A percentile compares a stretch with the other conserved stretches of the same genome.
Conservation (phyloP, 2,329 filamentous ascomycete genomes). For the Exophiala spinifera region DNA sequence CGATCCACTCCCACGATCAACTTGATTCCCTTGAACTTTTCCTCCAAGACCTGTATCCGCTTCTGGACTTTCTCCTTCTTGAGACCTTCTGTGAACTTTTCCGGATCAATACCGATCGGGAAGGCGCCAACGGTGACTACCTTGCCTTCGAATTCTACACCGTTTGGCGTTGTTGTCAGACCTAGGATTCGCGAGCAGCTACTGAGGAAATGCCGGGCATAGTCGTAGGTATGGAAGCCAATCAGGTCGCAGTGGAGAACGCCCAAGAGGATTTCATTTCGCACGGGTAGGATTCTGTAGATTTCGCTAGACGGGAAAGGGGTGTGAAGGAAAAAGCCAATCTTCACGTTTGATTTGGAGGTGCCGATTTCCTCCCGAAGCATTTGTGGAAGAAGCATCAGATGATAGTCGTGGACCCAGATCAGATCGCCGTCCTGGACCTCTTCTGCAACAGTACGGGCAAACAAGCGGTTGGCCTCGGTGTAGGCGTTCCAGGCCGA, state of each 20-base stretch:
- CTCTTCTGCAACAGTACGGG: conserved; percentile 79
- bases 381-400: conserved; percentile 96
- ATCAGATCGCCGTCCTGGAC: conserved; percentile 91
- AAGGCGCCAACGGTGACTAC: conserved; percentile 92
- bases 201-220: conserved; percentile 95
- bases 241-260: conserved; percentile 92
- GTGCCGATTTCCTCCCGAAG: conserved; percentile 82
- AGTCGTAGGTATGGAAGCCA: conserved; percentile 98
- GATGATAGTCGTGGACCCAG: conserved; percentile 98
- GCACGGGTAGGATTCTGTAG: conserved; percentile 89
- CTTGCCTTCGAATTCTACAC: conserved; percentile 84
- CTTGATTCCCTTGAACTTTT: conserved; percentile 94
- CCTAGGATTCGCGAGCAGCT: conserved; percentile 88
- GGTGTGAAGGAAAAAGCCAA: conserved; percentile 97
- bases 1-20: conserved; percentile 95
- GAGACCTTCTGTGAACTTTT: conserved; percentile 88
- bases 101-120: conserved; percentile 95
- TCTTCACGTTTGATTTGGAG: conserved; percentile 86
- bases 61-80: conserved; percentile 82
- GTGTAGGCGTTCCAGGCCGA: conserved; percentile 89
- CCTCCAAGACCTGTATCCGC: conserved; percentile 76
- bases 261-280: conserved; percentile 81
- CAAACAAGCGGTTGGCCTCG: conserved; percentile 89
- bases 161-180: conserved; percentile 76
- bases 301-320: conserved; percentile 97